Base-by-base conservation (phyloP, 345 rosid species). In the Brassica carinata region DNA sequence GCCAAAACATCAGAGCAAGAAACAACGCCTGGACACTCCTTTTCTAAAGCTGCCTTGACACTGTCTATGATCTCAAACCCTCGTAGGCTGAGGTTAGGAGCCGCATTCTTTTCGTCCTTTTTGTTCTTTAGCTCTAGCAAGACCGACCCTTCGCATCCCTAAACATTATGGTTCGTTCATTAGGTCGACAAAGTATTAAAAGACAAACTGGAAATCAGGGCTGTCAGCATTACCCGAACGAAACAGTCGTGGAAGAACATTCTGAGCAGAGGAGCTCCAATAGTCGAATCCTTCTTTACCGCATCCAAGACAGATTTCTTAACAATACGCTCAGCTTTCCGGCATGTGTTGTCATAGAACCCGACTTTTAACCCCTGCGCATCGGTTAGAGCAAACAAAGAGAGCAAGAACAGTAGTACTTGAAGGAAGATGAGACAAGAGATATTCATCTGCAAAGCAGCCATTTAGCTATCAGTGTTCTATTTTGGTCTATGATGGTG, bases 131-230 rank as follows among this genome's bases (percentile, higher is more conserved):
- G 84, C 76, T 93, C 84, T 57, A 94, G 75, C 73, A 94, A 79
- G 10, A 94, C 74, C 3, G 98, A 94, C 0, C 87, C 98, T 9
- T 94, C 98, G 10, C 98, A 92, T 34, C 98, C 98, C 98, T 91
- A 84, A 14, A 36, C 38, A 69, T 13, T 59, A 65, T 33, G 33
- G 38, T 57, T 5, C 34, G 17, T 31, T 29, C 8, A 67, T 36
- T 61, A 29, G n/a, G 15, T n/a, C 2, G 7, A 7, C 30, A 27
- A 31, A 19, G 2, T 23, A 19, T 19, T 27, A 13, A 27, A 78
- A 0, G 5, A 64, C 4, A 10, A 66, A 55, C 7, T 1, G 23
- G 27, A 23, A 3, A 11, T 8, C 55, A 38, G 17, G 51, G 14
- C 31, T 69, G 2, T 36, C 45, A 40, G 7, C 15, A 77, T 66